These are phyloP conservation scores for Anisogramma anomala DNA, from an alignment of 2,329 filamentous ascomycete genomes.

Conservation along the genomic window DNA sequence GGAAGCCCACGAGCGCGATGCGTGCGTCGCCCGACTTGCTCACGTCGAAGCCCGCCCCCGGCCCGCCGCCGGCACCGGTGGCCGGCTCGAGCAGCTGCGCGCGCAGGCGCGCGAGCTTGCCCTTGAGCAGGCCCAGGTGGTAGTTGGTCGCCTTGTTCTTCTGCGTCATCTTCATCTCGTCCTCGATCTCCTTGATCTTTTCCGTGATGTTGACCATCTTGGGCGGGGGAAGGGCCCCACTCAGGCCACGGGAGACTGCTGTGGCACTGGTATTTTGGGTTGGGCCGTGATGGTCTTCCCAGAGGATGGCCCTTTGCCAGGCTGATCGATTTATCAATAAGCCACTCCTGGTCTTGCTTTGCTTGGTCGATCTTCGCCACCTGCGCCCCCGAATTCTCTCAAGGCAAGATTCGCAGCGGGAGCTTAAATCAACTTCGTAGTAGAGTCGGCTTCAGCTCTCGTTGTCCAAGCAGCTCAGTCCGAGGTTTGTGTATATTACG, in stretches of 20 bases:
- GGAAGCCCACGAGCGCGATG: conserved; percentile 96
- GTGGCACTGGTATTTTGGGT: neutral
- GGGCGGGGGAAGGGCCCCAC: conserved; percentile 18
- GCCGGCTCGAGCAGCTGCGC: conserved; percentile 89
- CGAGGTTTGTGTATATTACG: neutral
- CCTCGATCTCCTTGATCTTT: conserved; percentile 99
- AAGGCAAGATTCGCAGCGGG: no score
- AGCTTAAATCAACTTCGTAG: no score
- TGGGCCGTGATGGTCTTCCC: no score
- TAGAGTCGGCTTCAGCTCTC: no score
- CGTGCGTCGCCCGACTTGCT: conserved; percentile 93
- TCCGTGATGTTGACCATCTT: conserved; percentile 99
- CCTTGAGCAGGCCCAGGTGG: conserved; percentile 93
- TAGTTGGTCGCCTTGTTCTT: conserved; percentile 70
- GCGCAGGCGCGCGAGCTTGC: conserved; percentile 88
- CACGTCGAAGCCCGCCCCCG: conserved; percentile 80
- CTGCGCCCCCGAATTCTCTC: no score
- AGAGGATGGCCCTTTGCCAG: no score
- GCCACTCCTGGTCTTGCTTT: neutral
- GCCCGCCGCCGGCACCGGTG: conserved; percentile 64
- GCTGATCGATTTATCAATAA: no score
- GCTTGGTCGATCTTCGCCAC: neutral
- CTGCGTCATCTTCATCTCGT: conserved; percentile 98
- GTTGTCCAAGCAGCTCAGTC: neutral
- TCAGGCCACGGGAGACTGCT: conserved; percentile 5